A percentile compares a stretch with the other conserved stretches of the same genome.
Conservation (phyloP, 768 basidiomycete species). For the Pulveroboletus frians region DNA sequence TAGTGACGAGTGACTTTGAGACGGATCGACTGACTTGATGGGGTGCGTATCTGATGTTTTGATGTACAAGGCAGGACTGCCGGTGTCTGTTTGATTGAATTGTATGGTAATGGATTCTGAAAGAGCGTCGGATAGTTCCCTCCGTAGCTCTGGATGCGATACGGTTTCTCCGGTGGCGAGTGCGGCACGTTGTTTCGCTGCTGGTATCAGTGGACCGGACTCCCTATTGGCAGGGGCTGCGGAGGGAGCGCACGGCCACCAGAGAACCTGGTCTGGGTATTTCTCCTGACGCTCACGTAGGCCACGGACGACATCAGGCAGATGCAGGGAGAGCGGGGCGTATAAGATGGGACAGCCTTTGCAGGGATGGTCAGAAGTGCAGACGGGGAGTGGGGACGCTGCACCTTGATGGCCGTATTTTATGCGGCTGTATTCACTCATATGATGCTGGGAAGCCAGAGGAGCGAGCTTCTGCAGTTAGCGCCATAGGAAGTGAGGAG, state of each 20-base stretch:
- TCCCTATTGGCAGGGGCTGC: not conserved
- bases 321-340: slow-evolving; percentile 55
- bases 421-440: slow-evolving; percentile 62
- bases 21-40: slow-evolving; percentile 58
- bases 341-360: slow-evolving; percentile 57
- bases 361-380: not conserved
- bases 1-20: not conserved
- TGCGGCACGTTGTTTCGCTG: slow-evolving; percentile 21
- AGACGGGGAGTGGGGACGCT: not conserved
- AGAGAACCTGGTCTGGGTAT: slow-evolving; percentile 35
- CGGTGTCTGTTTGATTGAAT: not conserved
- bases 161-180: slow-evolving; percentile 14
- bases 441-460: slow-evolving; percentile 72
- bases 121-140: slow-evolving; percentile 52
- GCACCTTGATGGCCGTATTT: slow-evolving; percentile 55
- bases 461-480: slow-evolving; percentile 38
- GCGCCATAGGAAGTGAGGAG: not conserved
- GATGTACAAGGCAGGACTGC: slow-evolving; percentile 19
- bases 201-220: slow-evolving; percentile 15
- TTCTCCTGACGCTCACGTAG: slow-evolving; percentile 49
- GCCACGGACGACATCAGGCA: slow-evolving; percentile 52
- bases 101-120: slow-evolving; percentile 34
- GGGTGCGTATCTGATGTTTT: slow-evolving; percentile 81
- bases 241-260: slow-evolving; percentile 41
- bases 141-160: slow-evolving; percentile 33